Conservation (phyloP, 495 filamentous ascomycete species). For the Xylaria cubensis region DNA sequence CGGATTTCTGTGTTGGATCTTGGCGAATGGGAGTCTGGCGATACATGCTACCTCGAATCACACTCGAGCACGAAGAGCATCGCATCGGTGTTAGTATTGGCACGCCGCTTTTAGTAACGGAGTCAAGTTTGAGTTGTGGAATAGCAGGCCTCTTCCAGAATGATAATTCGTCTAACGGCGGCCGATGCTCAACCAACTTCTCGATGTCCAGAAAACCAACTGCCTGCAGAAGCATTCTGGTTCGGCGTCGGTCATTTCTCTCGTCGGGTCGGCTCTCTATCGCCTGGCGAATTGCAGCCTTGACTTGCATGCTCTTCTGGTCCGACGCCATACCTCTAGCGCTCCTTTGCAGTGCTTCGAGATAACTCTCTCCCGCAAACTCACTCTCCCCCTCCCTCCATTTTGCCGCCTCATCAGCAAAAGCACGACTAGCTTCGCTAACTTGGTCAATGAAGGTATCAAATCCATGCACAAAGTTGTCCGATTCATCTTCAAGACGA, state of each 20-base stretch:
- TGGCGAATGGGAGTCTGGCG: not conserved
- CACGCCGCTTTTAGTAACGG: constrained; percentile 2
- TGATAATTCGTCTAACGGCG: not conserved
- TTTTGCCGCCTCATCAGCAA: not conserved
- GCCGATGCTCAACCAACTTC: constrained; percentile 7
- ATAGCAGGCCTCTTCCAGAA: constrained; percentile 3
- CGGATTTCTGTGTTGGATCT: not conserved
- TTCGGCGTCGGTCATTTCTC: not conserved
- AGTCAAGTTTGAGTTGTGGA: constrained; percentile 6
- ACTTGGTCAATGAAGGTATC: constrained; percentile 5
- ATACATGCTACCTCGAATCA: constrained; percentile 6
- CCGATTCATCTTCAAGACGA: not conserved
- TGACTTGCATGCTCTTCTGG: constrained; percentile 3
- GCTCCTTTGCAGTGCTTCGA: not conserved
- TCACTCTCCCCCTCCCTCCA: not conserved
- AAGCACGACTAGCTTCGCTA: not conserved
- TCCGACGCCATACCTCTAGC: not conserved
- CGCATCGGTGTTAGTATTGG: constrained; percentile 1
- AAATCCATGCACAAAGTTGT: not conserved
- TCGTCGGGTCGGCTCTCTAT: not conserved
- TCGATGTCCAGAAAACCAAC: constrained; percentile 9
- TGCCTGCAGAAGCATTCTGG: not conserved
- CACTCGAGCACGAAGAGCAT: constrained; percentile 4
- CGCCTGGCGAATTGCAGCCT: not conserved
- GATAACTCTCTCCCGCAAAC: not conserved